Evolutionary conservation across 768 basidiomycete species (phyloP).

Genomic region (Boletellus ananas): DNA sequence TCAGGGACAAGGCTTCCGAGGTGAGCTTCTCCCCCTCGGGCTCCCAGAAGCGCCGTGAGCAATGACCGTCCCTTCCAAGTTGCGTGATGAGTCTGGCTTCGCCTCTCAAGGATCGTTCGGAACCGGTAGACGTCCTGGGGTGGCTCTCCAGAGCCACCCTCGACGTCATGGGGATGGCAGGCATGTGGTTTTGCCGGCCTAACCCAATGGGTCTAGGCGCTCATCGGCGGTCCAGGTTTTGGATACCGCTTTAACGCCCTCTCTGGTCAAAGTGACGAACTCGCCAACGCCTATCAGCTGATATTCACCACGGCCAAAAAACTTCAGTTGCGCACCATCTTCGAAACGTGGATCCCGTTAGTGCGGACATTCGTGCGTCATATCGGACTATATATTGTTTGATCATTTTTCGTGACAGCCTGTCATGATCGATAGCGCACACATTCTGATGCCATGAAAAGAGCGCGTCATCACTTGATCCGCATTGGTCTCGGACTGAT

Average conservation of each 20-base stretch:
- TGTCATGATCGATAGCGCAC: constrained; percentile 36
- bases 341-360: constrained; percentile 57
- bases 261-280: constrained; percentile 43
- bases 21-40: constrained; percentile 28
- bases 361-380: constrained; percentile 46
- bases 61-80: constrained; percentile 25
- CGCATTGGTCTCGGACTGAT: constrained; percentile 54
- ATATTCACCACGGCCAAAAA: constrained; percentile 53
- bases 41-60: not conserved
- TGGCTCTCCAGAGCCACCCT: constrained; percentile 69
- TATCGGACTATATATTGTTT: constrained; percentile 2
- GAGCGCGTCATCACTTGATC: constrained; percentile 45
- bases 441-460: constrained; percentile 40
- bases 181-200: constrained; percentile 25
- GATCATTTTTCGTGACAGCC: constrained; percentile 3
- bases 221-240: constrained; percentile 42
- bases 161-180: constrained; percentile 75
- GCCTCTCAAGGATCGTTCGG: constrained; percentile 19
- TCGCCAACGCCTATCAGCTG: constrained; percentile 50
- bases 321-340: constrained; percentile 49
- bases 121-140: constrained; percentile 51
- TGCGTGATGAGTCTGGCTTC: constrained; percentile 45
- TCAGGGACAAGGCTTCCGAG: constrained; percentile 53
- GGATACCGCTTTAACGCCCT: constrained; percentile 53
- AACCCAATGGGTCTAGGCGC: not conserved